phyloP scores from a whole-genome alignment of 2,329 filamentous ascomycete species.

The Colletotrichum orbiculare region DNA sequence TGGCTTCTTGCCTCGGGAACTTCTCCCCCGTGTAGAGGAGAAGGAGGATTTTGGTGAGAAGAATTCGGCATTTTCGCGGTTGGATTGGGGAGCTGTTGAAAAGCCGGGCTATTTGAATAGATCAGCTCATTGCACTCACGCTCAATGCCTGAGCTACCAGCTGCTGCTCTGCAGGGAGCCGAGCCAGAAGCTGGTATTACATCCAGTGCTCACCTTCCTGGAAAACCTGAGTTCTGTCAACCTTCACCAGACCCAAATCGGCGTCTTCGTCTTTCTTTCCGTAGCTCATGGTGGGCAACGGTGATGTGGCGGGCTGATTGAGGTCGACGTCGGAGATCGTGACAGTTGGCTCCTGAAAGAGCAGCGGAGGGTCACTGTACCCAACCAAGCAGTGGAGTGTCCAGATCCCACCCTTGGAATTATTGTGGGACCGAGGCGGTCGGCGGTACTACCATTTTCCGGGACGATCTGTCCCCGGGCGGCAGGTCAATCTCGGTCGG shows the following conservation, averaged over 20 bases:
- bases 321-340: constrained; percentile 45
- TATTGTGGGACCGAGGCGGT: too few relatives aligned
- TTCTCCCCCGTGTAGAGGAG: constrained; percentile 96
- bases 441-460: too few relatives aligned
- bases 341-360: constrained; percentile 24
- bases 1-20: constrained; percentile 97
- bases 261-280: constrained; percentile 99
- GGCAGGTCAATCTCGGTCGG: too few relatives aligned
- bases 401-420: too few relatives aligned
- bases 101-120: constrained; percentile 75
- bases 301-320: constrained; percentile 45
- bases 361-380: background rate
- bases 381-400: too few relatives aligned
- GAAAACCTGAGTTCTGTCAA: constrained; percentile 97
- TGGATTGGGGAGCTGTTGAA: constrained; percentile 99
- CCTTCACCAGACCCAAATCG: constrained; percentile 92
- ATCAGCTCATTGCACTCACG: too few relatives aligned
- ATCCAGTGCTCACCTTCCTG: constrained; percentile 82
- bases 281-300: constrained; percentile 82
- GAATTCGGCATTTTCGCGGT: constrained; percentile 95
- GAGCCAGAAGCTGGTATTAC: background rate
- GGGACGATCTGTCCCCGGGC: too few relatives aligned
- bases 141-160: too few relatives aligned
- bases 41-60: constrained; percentile 96
- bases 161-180: background rate